Percentiles rank a stretch among this genome's conserved stretches.
Evolutionary conservation across 176 grass and related monocot species (phyloP).

Genomic region (Carex parvula): DNA sequence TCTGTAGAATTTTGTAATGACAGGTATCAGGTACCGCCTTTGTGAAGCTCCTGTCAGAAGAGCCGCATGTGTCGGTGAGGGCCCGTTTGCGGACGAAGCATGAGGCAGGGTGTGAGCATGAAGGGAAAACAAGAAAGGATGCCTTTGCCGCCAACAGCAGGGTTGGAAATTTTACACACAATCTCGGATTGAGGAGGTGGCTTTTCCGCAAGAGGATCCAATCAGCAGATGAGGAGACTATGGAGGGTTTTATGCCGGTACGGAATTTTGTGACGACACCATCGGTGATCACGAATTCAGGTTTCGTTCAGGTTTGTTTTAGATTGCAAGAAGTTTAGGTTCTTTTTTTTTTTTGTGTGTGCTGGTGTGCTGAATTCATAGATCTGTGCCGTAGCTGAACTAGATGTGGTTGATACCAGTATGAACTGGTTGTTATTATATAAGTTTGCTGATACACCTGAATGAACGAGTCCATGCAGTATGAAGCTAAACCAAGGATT

Average conservation of each 20-base stretch:
- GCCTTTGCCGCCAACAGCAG: conserved; percentile 49
- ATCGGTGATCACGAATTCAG: conserved; percentile 58
- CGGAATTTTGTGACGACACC: conserved; percentile 50
- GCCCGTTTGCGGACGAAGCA: conserved; percentile 47
- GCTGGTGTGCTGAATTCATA: background rate
- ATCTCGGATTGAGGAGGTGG: conserved; percentile 58
- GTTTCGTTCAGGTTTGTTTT: conserved; percentile 58
- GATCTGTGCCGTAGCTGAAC: background rate
- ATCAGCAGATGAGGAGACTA: conserved; percentile 41
- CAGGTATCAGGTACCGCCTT: conserved; percentile 56
- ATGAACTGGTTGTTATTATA: background rate
- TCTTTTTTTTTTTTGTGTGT: background rate
- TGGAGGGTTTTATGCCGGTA: conserved; percentile 51
- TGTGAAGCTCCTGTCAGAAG: conserved; percentile 75
- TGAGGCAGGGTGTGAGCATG: conserved; percentile 36
- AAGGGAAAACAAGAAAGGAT: conserved; percentile 71
- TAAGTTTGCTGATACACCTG: background rate
- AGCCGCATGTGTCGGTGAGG: conserved; percentile 41
- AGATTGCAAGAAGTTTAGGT: background rate
- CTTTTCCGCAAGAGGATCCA: conserved; percentile 79
- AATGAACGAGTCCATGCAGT: background rate
- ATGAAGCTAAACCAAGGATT: background rate
- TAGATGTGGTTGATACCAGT: background rate
- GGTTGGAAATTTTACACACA: conserved; percentile 73
- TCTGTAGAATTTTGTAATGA: background rate